Percentiles rank a stretch among this genome's conserved stretches.
Conservation (phyloP, 2,329 filamentous ascomycete species). For the Ophiosphaerella narmari region DNA sequence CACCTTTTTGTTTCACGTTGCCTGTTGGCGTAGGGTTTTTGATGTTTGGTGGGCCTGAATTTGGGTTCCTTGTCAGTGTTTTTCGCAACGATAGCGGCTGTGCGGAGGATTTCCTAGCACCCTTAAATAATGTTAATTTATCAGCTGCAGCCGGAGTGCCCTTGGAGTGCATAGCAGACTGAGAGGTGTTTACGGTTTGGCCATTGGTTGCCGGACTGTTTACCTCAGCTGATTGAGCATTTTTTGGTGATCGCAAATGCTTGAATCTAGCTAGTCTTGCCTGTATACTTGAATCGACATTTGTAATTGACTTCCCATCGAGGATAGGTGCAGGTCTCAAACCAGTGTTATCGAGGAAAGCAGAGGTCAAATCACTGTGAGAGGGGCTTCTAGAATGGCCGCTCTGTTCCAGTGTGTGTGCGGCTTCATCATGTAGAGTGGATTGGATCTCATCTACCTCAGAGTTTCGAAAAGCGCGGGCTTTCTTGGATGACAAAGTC, state of each 20-base stretch:
- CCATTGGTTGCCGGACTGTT: not conserved
- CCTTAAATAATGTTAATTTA: too few species aligned
- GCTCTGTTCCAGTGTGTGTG: not conserved
- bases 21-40: too few species aligned
- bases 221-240: not conserved
- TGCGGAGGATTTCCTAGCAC: too few species aligned
- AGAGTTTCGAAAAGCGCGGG: constrained; percentile 9
- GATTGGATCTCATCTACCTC: constrained; percentile 15
- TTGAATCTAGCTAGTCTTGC: constrained; percentile 1
- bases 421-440: constrained; percentile 9
- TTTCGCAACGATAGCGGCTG: too few species aligned
- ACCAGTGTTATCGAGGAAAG: constrained; percentile 9
- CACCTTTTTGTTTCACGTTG: too few species aligned
- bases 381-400: not conserved
- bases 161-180: too few species aligned
- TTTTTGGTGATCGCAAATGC: not conserved
- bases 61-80: too few species aligned
- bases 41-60: too few species aligned
- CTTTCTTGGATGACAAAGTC: constrained; percentile 5
- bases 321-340: not conserved
- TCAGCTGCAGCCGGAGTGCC: too few species aligned
- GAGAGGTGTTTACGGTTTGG: not conserved
- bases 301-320: not conserved
- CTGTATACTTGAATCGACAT: not conserved
- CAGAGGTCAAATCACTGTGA: constrained; percentile 8